Evolutionary conservation across 164 flowering plant species (phyloP).

Genomic region (Nelumbo lutea): DNA sequence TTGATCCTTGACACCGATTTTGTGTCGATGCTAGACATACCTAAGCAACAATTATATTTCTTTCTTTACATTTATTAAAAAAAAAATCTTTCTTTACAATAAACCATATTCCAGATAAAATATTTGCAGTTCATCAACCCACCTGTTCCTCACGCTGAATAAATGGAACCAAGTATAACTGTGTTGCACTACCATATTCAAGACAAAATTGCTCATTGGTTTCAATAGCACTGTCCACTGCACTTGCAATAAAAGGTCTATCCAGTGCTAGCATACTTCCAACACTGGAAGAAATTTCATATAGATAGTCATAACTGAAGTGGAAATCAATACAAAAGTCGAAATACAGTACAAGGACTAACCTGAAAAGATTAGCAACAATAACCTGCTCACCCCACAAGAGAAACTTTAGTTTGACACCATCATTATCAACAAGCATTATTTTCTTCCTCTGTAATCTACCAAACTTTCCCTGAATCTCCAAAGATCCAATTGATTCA

Average conservation of each 20-base stretch:
- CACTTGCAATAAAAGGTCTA: slow-evolving; percentile 70
- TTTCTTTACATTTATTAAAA: background rate
- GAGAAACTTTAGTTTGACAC: slow-evolving; percentile 50
- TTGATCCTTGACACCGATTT: slow-evolving; percentile 58
- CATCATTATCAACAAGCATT: slow-evolving; percentile 76
- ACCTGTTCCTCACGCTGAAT: slow-evolving; percentile 80
- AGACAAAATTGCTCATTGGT: slow-evolving; percentile 55
- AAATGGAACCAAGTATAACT: slow-evolving; percentile 75
- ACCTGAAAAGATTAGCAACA: slow-evolving; percentile 87
- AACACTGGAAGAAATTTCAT: slow-evolving; percentile 39
- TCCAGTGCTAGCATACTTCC: slow-evolving; percentile 94
- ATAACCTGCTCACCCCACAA: slow-evolving; percentile 90
- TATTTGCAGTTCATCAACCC: slow-evolving; percentile 11
- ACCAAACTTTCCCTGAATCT: slow-evolving; percentile 45
- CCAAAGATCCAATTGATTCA: slow-evolving; percentile 59
- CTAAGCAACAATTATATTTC: slow-evolving; percentile 32
- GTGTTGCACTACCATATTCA: slow-evolving; percentile 95
- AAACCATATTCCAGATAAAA: background rate
- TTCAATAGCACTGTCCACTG: slow-evolving; percentile 37
- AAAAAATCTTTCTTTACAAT: slow-evolving; percentile 6
- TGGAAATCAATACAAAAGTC: background rate
- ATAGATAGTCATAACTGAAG: slow-evolving; percentile 7
- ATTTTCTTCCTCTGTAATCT: slow-evolving; percentile 53
- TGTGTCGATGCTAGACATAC: slow-evolving; percentile 59
- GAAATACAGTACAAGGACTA: slow-evolving; percentile 8